Evolutionary conservation across 306 rosid genomes (phyloP).

Genomic region (Gastrolobium villosum): DNA sequence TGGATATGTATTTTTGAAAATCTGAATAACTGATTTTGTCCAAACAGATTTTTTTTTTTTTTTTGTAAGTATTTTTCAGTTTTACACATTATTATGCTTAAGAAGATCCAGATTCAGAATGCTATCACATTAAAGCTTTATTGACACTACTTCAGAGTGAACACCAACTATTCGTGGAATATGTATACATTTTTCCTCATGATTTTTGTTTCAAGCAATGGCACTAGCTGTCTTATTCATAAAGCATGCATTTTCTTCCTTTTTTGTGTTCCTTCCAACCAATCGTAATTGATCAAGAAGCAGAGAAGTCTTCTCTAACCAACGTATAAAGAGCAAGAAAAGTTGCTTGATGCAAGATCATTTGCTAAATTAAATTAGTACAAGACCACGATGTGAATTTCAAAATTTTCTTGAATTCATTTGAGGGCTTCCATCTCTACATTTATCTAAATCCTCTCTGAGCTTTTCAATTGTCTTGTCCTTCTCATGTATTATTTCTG

Average conservation of each 20-base stretch:
- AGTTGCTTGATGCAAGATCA: background rate
- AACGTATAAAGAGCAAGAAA: background rate
- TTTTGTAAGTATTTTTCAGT: background rate
- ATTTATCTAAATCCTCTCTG: slow-evolving; percentile 51
- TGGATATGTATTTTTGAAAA: background rate
- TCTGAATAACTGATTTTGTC: background rate
- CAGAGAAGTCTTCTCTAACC: background rate
- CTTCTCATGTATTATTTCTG: slow-evolving; percentile 44
- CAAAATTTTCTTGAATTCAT: background rate
- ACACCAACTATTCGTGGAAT: background rate
- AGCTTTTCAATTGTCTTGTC: slow-evolving; percentile 54
- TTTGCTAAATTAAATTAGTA: background rate
- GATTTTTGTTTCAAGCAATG: background rate
- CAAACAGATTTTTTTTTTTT: too few species aligned
- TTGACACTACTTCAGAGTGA: background rate
- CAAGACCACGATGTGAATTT: background rate
- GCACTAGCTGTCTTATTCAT: background rate
- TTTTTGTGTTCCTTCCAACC: background rate
- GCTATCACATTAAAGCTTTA: background rate
- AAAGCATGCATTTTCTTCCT: background rate
- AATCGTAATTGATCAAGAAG: slow-evolving; percentile 2
- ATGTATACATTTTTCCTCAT: background rate
- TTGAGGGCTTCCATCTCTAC: background rate
- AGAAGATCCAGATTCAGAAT: too few species aligned
- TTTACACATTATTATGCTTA: background rate